Conservation (phyloP, 208 protist genomes). For the Leishmania lainsoni region DNA sequence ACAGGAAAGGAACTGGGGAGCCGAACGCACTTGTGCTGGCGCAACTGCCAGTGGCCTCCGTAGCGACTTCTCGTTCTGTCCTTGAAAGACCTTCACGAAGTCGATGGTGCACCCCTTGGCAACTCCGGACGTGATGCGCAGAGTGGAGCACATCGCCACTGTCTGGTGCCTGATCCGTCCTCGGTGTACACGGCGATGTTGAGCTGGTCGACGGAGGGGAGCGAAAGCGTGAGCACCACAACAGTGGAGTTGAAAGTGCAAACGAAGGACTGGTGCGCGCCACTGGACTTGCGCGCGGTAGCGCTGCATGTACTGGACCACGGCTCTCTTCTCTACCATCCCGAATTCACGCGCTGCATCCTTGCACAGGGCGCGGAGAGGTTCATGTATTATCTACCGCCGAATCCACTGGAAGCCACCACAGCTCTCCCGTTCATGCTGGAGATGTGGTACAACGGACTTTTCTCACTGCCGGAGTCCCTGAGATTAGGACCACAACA, state of each 20-base stretch:
- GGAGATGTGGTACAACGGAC: slow-evolving; percentile 55
- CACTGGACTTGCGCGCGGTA: slow-evolving; percentile 12
- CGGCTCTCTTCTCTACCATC: slow-evolving; percentile 28
- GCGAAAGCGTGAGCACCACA: neutral
- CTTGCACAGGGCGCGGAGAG: slow-evolving; percentile 28
- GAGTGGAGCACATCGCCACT: slow-evolving; percentile 21
- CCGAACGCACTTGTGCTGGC: neutral
- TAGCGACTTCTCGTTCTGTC: neutral
- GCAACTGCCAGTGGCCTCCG: slow-evolving; percentile 15
- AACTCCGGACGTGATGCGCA: neutral
- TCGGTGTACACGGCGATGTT: slow-evolving; percentile 22
- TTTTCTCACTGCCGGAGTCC: slow-evolving; percentile 55
- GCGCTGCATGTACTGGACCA: slow-evolving; percentile 15
- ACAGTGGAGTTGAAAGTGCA: neutral
- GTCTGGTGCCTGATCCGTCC: slow-evolving; percentile 34
- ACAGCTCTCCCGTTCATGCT: slow-evolving; percentile 25
- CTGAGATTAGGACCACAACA: slow-evolving; percentile 11
- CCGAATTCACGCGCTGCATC: slow-evolving; percentile 55
- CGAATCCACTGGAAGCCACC: slow-evolving; percentile 12
- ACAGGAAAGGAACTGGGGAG: neutral
- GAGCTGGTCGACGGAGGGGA: neutral
- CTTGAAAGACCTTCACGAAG: neutral
- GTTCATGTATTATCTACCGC: slow-evolving; percentile 38
- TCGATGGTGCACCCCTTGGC: neutral
- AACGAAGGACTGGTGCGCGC: neutral